phyloP scores from a whole-genome alignment of 345 rosid species.

The Linum usitatissimum region DNA sequence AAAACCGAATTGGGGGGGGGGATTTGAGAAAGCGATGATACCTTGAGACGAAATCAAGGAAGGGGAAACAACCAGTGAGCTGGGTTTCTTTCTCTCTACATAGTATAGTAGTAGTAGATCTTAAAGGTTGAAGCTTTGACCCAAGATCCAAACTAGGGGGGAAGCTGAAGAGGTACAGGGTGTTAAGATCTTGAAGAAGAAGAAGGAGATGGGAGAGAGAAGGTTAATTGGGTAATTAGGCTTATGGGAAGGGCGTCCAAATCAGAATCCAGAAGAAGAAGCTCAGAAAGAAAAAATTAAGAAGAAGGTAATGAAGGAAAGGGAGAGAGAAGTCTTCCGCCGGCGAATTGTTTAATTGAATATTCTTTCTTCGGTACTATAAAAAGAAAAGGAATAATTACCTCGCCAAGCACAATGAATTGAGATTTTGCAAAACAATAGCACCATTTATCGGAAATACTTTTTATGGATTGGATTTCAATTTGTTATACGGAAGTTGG shows the following conservation, averaged over 20 bases:
- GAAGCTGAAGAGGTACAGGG: neutral
- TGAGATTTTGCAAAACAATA: no score
- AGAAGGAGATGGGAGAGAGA: neutral
- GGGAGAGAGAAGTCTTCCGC: neutral
- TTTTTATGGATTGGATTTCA: no score
- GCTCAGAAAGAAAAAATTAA: neutral
- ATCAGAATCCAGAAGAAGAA: neutral
- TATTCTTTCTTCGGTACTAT: no score
- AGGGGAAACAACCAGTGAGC: neutral
- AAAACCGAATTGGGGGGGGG: no score
- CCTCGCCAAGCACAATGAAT: neutral
- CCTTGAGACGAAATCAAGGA: neutral
- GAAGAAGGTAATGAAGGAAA: neutral
- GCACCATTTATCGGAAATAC: no score
- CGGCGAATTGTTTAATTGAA: neutral
- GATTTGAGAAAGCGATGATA: neutral
- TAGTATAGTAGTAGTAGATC: neutral
- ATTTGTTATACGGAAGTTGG: no score
- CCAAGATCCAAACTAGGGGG: neutral
- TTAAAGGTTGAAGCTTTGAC: no score
- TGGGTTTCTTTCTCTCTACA: neutral
- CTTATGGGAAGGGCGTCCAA: neutral
- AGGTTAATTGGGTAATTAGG: neutral
- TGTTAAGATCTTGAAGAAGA: neutral
- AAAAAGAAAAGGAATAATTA: no score